These are phyloP conservation scores for Stachybotrys elegans DNA, from an alignment of 2,329 filamentous ascomycete genomes.

Conservation along the genomic window DNA sequence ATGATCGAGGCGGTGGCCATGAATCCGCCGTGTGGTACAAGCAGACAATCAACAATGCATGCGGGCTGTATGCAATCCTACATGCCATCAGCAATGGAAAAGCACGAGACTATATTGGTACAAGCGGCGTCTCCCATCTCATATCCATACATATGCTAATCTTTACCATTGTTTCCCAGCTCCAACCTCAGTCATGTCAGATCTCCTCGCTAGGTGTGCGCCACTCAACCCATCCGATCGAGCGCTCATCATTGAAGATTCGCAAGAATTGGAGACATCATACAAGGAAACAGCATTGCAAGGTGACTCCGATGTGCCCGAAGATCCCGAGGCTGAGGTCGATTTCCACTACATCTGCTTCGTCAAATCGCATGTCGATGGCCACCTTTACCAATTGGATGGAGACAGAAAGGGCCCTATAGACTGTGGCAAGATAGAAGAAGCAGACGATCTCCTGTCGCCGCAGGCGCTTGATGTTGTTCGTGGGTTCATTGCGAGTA, in stretches of 20 bases:
- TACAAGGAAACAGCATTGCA: neutral
- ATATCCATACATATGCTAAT: too few species aligned
- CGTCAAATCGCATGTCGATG: neutral
- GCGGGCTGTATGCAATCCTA: conserved; percentile 62
- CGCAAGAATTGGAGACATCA: neutral
- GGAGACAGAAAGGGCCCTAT: neutral
- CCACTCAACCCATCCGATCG: neutral
- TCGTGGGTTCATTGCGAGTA: neutral
- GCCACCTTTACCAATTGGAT: neutral
- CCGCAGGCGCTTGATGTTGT: neutral
- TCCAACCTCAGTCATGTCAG: neutral
- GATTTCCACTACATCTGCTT: conserved; percentile 1
- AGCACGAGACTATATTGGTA: neutral
- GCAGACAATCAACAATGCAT: conserved; percentile 68
- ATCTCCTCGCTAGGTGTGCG: neutral
- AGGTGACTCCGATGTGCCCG: neutral
- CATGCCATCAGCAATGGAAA: conserved; percentile 59
- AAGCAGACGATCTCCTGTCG: neutral
- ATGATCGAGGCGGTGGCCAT: too few species aligned
- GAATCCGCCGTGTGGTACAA: conserved; percentile 71
- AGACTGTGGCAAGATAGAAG: neutral
- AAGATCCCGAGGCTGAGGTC: neutral
- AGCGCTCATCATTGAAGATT: neutral
- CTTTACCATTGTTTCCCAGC: too few species aligned
- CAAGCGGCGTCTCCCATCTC: neutral